Base-by-base conservation (phyloP, 2,329 filamentous ascomycete genomes). In the Xylariomycetidae sp. region DNA sequence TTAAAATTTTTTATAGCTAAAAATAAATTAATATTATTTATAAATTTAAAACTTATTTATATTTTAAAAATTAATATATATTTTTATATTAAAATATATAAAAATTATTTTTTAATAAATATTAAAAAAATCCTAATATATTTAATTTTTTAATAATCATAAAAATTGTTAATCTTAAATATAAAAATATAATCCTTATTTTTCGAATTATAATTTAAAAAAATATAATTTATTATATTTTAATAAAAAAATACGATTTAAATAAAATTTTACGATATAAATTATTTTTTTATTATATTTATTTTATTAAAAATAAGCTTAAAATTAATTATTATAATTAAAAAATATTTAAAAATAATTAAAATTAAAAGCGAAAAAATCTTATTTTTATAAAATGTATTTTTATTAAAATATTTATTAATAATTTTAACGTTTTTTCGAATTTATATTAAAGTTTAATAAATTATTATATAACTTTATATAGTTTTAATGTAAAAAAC, bases 271-370 rank as follows among this genome's bases (percentile, higher is more conserved):
- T n/a, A n/a, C n/a, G n/a, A n/a, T n/a, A n/a, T n/a, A n/a, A n/a
- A n/a, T n/a, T n/a, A n/a, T n/a, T n/a, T n/a, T n/a, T n/a, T n/a
- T n/a, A n/a, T n/a, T n/a, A n/a, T n/a, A n/a, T n/a, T n/a, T n/a
- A n/a, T n/a, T n/a, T n/a, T n/a, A n/a, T n/a, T n/a, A n/a, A n/a
- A n/a, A n/a, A n/a, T n/a, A n/a, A n/a, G n/a, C n/a, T n/a, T n/a
- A n/a, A n/a, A n/a, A n/a, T n/a, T n/a, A n/a, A n/a, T 26, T 26
- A 6, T 26, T 6, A 26, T 12, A 5, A 6, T 26, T 6, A 6
- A n/a, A 26, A 26, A 26, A 14, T 14, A 26, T 26, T 26, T 26
- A n/a, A 6, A 26, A 26, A 26, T n/a, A n/a, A n/a, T n/a, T n/a
- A n/a, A n/a, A n/a, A n/a, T n/a, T n/a, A n/a, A n/a, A n/a, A n/a